Conservation (phyloP, 2,329 filamentous ascomycete genomes). For the Cladosporium austrohemisphaericum region DNA sequence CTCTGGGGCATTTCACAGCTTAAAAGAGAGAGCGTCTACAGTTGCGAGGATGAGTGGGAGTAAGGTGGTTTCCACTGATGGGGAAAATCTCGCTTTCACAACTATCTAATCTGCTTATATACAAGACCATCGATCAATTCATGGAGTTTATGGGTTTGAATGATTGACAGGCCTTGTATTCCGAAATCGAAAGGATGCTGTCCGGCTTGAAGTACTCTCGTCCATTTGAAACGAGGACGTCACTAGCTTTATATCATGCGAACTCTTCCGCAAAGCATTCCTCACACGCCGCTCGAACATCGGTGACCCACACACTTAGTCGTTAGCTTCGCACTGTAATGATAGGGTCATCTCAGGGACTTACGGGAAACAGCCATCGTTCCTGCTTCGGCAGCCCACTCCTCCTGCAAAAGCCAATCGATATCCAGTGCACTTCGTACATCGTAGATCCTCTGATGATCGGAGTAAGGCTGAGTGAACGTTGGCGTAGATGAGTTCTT, state of each 20-base stretch:
- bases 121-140: neutral
- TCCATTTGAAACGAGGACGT: neutral
- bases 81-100: neutral
- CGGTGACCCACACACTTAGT: neutral
- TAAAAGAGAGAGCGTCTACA: neutral
- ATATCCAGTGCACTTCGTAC: neutral
- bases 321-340: neutral
- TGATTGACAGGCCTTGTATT: neutral
- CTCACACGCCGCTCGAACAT: neutral
- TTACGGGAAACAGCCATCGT: neutral
- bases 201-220: neutral
- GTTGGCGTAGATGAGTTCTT: neutral
- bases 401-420: neutral
- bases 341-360: neutral
- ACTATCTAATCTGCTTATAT: neutral
- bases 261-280: neutral
- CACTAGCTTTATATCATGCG: neutral
- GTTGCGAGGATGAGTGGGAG: neutral
- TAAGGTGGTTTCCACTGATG: neutral
- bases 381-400: neutral
- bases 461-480: neutral
- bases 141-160: neutral
- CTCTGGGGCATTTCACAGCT: neutral
- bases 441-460: neutral
- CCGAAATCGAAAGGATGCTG: neutral